A percentile compares a stretch with the other conserved stretches of the same genome.
These are phyloP conservation scores for barley (Hordeum vulgare) DNA, from an alignment of 176 grass and related monocot genomes.

Conservation along the genomic window DNA sequence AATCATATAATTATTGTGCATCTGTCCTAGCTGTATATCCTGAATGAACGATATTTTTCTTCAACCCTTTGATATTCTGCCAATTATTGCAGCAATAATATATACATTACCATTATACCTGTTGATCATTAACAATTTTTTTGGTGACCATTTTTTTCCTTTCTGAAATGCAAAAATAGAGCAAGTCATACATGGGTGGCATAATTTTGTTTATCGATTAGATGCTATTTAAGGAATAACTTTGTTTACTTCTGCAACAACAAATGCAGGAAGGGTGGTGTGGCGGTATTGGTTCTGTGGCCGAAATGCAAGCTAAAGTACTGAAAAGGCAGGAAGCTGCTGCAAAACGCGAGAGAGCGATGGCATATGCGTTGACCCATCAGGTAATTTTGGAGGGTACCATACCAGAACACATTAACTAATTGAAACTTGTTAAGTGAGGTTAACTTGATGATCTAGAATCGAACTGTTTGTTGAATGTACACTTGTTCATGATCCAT, in stretches of 20 bases:
- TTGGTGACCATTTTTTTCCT: not conserved
- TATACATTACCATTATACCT: not conserved
- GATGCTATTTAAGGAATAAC: not conserved
- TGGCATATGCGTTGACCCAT: slow-evolving; percentile 95
- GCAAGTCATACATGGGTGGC: not conserved
- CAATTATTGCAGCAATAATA: not conserved
- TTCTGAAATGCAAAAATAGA: not conserved
- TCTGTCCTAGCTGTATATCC: slow-evolving; percentile 6
- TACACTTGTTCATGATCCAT: not conserved
- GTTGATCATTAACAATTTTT: not conserved
- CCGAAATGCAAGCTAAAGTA: slow-evolving; percentile 92
- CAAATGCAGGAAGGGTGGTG: slow-evolving; percentile 84
- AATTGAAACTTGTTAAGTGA: not conserved
- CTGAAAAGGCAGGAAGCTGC: slow-evolving; percentile 90
- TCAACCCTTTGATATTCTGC: not conserved
- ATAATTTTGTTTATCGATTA: not conserved
- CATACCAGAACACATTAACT: not conserved
- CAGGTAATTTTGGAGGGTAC: slow-evolving; percentile 58
- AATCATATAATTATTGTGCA: not conserved
- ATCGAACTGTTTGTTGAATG: slow-evolving; percentile 3
- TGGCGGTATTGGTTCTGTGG: slow-evolving; percentile 67
- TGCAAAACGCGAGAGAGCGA: slow-evolving; percentile 92
- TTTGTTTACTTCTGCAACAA: not conserved
- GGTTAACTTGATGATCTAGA: not conserved
- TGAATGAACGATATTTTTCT: not conserved